phyloP scores from a whole-genome alignment of 2,329 filamentous ascomycete species.

The Raffaelea arxii region DNA sequence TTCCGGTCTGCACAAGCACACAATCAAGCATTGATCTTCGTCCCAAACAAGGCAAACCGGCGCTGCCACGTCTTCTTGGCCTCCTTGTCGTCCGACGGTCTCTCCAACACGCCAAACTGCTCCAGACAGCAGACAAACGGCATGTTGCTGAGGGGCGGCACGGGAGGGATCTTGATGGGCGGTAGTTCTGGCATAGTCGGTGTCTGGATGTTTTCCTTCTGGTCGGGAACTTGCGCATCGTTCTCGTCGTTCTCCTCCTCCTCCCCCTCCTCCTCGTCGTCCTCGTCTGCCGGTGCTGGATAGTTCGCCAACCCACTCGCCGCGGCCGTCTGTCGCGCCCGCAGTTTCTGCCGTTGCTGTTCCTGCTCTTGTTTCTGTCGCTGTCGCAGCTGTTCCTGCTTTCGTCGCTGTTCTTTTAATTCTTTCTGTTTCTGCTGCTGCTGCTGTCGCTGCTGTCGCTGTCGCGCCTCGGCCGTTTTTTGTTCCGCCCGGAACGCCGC shows the following conservation, averaged over 20 bases:
- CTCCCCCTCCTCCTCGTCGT: conserved; percentile 20
- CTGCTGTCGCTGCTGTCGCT: conserved; percentile 20
- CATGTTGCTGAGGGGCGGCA: conserved; percentile 29
- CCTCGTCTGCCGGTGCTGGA: conserved; percentile 28
- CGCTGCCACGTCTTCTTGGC: conserved; percentile 48
- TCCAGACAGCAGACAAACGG: conserved; percentile 62
- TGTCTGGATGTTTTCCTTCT: not conserved
- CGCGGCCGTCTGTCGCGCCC: conserved; percentile 5
- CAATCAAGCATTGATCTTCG: conserved; percentile 35
- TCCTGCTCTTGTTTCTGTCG: not conserved
- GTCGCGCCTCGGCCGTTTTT: conserved; percentile 10
- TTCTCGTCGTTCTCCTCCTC: not conserved
- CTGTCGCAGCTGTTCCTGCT: not conserved
- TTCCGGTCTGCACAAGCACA: no score
- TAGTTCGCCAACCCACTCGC: conserved; percentile 5
- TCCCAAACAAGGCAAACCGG: conserved; percentile 55
- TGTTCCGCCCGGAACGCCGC: conserved; percentile 28
- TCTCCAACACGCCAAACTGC: conserved; percentile 54
- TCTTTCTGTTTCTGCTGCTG: conserved; percentile 19
- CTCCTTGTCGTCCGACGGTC: conserved; percentile 30
- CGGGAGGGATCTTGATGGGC: conserved; percentile 6
- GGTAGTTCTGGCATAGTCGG: not conserved
- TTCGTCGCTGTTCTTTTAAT: conserved; percentile 28
- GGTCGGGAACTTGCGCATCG: conserved; percentile 10
- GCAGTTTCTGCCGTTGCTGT: not conserved